Conservation (phyloP, 1,139 yeast species). For the Diutina rugosa region DNA sequence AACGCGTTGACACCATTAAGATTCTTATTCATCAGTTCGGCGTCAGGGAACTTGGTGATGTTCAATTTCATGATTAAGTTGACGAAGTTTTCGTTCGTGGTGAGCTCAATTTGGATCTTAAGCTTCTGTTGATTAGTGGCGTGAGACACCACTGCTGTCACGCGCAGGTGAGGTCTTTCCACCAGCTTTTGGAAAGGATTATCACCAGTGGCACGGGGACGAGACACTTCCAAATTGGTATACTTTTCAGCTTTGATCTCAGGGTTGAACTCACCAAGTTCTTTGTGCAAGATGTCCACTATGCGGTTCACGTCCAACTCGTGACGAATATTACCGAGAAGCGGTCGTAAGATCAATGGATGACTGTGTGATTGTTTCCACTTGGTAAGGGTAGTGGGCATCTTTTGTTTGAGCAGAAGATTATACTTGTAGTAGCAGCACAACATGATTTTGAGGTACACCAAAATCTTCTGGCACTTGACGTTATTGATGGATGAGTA, state of each 20-base stretch:
- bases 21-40: slow-evolving; percentile 17
- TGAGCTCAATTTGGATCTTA: slow-evolving; percentile 18
- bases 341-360: slow-evolving; percentile 47
- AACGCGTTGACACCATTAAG: slow-evolving; percentile 25
- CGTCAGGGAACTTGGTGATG: slow-evolving; percentile 19
- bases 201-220: slow-evolving; percentile 3
- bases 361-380: slow-evolving; percentile 37
- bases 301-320: slow-evolving; percentile 35
- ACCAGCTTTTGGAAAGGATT: slow-evolving; percentile 30
- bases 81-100: slow-evolving; percentile 30
- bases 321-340: slow-evolving; percentile 59
- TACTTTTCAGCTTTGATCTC: slow-evolving; percentile 14
- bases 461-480: slow-evolving; percentile 40
- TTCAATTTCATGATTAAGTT: slow-evolving; percentile 20
- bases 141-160: slow-evolving; percentile 10
- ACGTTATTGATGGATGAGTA: slow-evolving; percentile 20
- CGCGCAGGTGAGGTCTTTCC: slow-evolving; percentile 20
- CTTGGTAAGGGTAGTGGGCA: slow-evolving; percentile 37
- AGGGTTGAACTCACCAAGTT: slow-evolving; percentile 8
- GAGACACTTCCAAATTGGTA: slow-evolving; percentile 10
- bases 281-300: slow-evolving; percentile 21
- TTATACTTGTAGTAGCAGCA: slow-evolving; percentile 47
- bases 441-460: slow-evolving; percentile 44
- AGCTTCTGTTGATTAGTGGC: slow-evolving; percentile 9
- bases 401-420: slow-evolving; percentile 30